Conservation (phyloP, 1,139 yeast genomes). For the Yamadazyma siamensis region DNA sequence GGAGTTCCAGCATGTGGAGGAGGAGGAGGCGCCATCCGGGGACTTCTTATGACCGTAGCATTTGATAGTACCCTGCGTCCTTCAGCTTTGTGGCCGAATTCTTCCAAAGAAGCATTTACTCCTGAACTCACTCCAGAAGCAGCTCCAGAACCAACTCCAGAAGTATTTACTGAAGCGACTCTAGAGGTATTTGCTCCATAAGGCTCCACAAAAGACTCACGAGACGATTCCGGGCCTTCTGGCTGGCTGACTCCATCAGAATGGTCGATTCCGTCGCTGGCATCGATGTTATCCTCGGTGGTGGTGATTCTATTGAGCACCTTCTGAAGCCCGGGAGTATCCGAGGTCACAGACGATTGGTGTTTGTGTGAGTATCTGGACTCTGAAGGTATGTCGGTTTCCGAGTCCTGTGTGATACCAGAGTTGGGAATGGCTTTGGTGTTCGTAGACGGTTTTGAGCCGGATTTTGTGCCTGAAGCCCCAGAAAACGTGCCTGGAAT, state of each 20-base stretch:
- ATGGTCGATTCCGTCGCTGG: no score
- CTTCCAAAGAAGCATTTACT: not conserved
- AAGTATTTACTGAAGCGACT: no score
- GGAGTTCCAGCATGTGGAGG: conserved; percentile 7
- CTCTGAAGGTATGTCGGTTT: no score
- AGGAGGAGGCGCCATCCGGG: conserved; percentile 15
- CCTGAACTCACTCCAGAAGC: not conserved
- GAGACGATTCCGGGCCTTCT: no score
- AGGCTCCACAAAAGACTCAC: no score
- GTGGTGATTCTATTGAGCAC: conserved; percentile 32
- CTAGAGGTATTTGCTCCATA: no score
- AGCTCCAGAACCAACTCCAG: not conserved
- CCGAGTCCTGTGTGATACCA: no score
- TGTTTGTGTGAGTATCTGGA: conserved; percentile 1
- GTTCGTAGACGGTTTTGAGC: no score
- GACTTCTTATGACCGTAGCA: conserved; percentile 25
- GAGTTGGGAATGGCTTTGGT: no score
- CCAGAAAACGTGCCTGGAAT: no score
- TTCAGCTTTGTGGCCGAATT: not conserved
- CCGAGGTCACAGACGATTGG: conserved; percentile 8
- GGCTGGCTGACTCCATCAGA: no score
- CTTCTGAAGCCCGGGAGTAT: conserved; percentile 15
- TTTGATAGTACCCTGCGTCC: conserved; percentile 15
- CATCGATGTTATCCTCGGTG: conserved; percentile 33
- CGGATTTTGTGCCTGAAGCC: no score